These are phyloP conservation scores for Beauveria brongniartii DNA, from an alignment of 2,329 filamentous ascomycete genomes.

Conservation along the genomic window DNA sequence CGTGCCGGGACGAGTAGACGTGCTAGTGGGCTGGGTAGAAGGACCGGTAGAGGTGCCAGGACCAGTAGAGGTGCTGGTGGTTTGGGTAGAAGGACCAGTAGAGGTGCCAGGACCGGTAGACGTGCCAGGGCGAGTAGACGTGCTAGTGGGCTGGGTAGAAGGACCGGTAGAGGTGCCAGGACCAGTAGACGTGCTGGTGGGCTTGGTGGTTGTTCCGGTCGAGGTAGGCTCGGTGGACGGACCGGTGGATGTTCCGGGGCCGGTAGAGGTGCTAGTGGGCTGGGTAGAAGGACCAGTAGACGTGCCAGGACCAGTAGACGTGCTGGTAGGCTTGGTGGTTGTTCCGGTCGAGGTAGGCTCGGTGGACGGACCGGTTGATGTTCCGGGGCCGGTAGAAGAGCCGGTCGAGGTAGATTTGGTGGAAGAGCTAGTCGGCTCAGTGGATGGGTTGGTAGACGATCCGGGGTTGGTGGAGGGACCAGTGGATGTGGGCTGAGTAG, in stretches of 20 bases:
- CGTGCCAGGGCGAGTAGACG: not conserved
- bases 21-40: not conserved
- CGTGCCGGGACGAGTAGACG: not conserved
- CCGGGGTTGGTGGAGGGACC: not conserved
- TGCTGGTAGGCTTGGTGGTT: conserved; percentile 10
- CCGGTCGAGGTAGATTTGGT: conserved; percentile 7
- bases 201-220: conserved; percentile 11
- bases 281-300: conserved; percentile 7
- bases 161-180: conserved; percentile 3
- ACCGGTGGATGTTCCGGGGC: conserved; percentile 2
- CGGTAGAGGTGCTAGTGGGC: not conserved
- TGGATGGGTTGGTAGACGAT: not conserved
- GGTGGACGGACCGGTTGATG: conserved; percentile 2
- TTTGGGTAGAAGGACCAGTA: not conserved
- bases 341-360: not conserved
- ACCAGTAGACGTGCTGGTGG: not conserved
- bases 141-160: not conserved
- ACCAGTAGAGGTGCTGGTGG: not conserved
- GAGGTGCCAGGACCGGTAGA: not conserved
- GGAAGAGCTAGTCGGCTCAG: conserved; percentile 2
- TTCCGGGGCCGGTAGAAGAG: conserved; percentile 9
- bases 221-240: not conserved
- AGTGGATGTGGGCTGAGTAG: not conserved
- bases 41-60: not conserved
- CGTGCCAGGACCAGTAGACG: not conserved